A percentile compares a stretch with the other conserved stretches of the same genome.
These are phyloP conservation scores for Hermanozyma aechmeae DNA, from an alignment of 805 yeast genomes.

Conservation along the genomic window DNA sequence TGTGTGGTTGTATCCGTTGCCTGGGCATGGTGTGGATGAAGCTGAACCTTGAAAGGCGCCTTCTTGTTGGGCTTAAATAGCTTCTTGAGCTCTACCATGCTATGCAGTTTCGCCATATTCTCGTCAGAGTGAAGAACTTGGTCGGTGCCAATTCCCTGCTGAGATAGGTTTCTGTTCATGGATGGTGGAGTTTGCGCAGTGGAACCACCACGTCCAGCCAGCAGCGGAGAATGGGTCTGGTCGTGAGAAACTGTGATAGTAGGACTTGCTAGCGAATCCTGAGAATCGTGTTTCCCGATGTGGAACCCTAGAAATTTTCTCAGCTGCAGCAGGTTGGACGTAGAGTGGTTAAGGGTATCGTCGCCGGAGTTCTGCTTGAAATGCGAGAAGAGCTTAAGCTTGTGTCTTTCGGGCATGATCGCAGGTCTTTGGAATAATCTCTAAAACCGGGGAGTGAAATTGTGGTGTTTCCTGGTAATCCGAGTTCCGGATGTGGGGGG, in stretches of 20 bases:
- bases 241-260: conserved; percentile 20
- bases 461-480: no score
- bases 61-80: conserved; percentile 55
- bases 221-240: conserved; percentile 6
- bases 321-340: conserved; percentile 20
- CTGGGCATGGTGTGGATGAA: conserved; percentile 18
- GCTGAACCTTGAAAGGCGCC: conserved; percentile 8
- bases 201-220: neutral
- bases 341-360: conserved; percentile 12
- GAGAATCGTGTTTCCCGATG: conserved; percentile 33
- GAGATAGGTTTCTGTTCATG: conserved; percentile 3
- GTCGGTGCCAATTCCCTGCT: no score
- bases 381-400: conserved; percentile 31
- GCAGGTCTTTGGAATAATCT: no score
- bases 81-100: conserved; percentile 58
- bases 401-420: conserved; percentile 36
- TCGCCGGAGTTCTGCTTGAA: conserved; percentile 22
- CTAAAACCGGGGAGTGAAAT: no score
- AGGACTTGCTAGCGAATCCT: conserved; percentile 27
- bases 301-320: conserved; percentile 30
- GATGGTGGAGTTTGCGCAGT: conserved; percentile 5
- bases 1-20: conserved; percentile 2
- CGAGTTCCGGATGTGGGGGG: no score
- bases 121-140: conserved; percentile 7
- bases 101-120: conserved; percentile 26